Evolutionary conservation across 2,329 filamentous ascomycete genomes (phyloP), one percentile per base, ranked within the genome.

Genomic region (Cladophialophora chaetospira): DNA sequence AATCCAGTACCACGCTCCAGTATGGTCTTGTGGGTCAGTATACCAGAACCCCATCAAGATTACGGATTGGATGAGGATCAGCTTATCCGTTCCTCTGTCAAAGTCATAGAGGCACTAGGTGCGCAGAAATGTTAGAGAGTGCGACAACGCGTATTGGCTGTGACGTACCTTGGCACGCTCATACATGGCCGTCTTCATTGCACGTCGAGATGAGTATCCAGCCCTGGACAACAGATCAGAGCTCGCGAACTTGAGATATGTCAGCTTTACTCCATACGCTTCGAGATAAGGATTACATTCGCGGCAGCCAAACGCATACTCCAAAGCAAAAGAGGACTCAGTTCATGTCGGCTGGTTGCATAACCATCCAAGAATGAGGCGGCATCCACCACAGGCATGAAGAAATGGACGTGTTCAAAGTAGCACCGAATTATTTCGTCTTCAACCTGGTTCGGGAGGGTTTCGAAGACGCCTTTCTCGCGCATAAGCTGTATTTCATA

Each of bases 1-100:
- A 89, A 97, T 96, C 92, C 92, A 97, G 70, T 97, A 92, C 89
- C 93, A 96, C 40, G 91, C 96, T 71, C 97, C 93, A 72, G 96
- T 97, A 70, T 96, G 90, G 71, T 97, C 92, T 73, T 97, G 91
- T 0, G 92, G 91, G 8, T 91, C 96, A 73, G 96, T 91, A 71
- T 97, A 97, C 88, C 93, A 97, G 71, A 96, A 96, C 2, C 92
- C 96, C 88, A 97, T 91, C 55, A 97, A 81, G 17, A 96, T 79
- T 19, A 97, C 79, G 4, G 89, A 88, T 73, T 97, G 93, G 11
- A 96, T 90, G 21, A 97, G 82, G 23, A 91, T 84, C 57, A 97
- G 86, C 51, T 91, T 88, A 71, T 97, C 92, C 43, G 86, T 84
- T 73, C 97, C 93, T 72, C 95, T 95, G 72, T 97, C 92, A 65